Evolutionary conservation across 768 basidiomycete genomes (phyloP), one percentile per base, ranked within the genome.

Genomic region (Russula foetens): DNA sequence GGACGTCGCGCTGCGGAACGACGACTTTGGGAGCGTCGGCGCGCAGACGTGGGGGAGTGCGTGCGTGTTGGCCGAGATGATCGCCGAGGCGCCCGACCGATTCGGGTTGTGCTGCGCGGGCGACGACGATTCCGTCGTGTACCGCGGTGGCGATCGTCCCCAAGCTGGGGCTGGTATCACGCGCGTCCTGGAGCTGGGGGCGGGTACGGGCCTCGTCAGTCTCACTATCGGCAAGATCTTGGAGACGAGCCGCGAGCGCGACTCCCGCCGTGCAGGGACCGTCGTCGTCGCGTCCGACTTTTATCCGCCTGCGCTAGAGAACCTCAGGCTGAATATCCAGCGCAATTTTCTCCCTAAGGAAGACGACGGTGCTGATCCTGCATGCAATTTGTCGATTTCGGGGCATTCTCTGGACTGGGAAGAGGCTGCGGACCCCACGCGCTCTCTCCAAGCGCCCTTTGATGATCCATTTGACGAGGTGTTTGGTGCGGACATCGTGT

Each of bases 11-110:
- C 72, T 92, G 45, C 80, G 84, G 52, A 84, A 88, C 57, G 73
- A 77, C n/a, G 86, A 90, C 65, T 85, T 83, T 63, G 73, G 75
- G 14, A 87, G 84, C 56, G 83, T 92, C 19, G 92, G 92, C 1
- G 84, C 90, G 28, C 92, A 93, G 73, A 94, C 91, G 0, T 95
- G 92, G 92, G 91, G 90, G 4, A 83, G 86, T 11, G 86, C 90
- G 3, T 91, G 86, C 65, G 81, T 94, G 7, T 77, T 95, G 57
- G 82, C 90, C 0, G 86, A 90, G 68, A 79, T 84, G 72, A 81
- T 93, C 43, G 80, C 80, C 3, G 77, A 84, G 29, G 69, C 76
- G 31, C 87, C 90, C 0, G 68, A 64, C 3, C 63, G 63, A 28
- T 90, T 86, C 67, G 80, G 79, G 9, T 68, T 83, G 4, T 23